Percentiles rank a stretch among this genome's conserved stretches.
phyloP scores from a whole-genome alignment of 768 basidiomycete species.

The Lentinula sp. region DNA sequence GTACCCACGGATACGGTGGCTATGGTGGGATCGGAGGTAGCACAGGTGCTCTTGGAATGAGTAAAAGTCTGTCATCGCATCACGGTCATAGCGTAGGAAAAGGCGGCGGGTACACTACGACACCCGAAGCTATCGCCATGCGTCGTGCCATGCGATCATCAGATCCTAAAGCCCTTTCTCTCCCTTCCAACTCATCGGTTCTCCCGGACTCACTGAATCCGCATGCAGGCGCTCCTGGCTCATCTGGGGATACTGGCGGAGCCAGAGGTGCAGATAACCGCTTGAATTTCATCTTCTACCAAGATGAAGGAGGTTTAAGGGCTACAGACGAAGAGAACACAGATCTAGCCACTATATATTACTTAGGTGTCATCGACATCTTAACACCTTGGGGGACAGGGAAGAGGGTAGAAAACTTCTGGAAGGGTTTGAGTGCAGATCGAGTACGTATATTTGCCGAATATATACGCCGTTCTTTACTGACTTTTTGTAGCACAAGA shows the following conservation, averaged over 20 bases:
- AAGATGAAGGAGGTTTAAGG: slow-evolving; percentile 90
- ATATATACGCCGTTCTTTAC: background rate
- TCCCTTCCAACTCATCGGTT: slow-evolving; percentile 44
- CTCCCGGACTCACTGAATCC: slow-evolving; percentile 43
- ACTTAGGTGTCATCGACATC: slow-evolving; percentile 95
- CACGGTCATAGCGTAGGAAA: slow-evolving; percentile 1
- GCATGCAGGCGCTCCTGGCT: background rate
- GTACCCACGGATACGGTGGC: slow-evolving; percentile 19
- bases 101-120: slow-evolving; percentile 41
- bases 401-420: slow-evolving; percentile 85
- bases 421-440: slow-evolving; percentile 88
- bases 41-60: slow-evolving; percentile 1
- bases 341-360: slow-evolving; percentile 75
- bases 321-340: slow-evolving; percentile 86
- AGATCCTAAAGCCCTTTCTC: slow-evolving; percentile 66
- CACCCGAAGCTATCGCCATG: slow-evolving; percentile 77
- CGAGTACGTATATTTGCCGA: slow-evolving; percentile 50
- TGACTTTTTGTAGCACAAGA: slow-evolving; percentile 64
- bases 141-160: slow-evolving; percentile 81
- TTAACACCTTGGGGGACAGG: slow-evolving; percentile 76
- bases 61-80: background rate
- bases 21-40: slow-evolving; percentile 3
- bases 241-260: background rate
- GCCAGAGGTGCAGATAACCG: slow-evolving; percentile 35
- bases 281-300: slow-evolving; percentile 86